phyloP scores from a whole-genome alignment of 129 eudicot genomes.

The Ambrosia artemisiifolia region DNA sequence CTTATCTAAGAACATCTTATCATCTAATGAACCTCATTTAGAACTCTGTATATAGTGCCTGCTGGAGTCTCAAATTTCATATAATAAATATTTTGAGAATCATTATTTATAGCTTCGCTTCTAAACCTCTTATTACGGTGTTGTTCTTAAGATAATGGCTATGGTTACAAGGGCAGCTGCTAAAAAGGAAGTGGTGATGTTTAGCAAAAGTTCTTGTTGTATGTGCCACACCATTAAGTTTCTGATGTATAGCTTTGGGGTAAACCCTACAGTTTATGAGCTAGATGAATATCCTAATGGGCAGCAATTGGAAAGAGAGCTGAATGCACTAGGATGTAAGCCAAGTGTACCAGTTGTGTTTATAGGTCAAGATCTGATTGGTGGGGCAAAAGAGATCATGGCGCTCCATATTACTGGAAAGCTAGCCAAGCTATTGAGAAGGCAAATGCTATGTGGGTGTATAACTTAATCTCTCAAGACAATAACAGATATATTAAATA shows the following conservation, averaged over 20 bases:
- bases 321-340: constrained; percentile 33
- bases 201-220: constrained; percentile 55
- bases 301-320: constrained; percentile 29
- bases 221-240: constrained; percentile 49
- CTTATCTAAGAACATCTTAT: background rate
- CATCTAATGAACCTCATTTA: background rate
- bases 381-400: constrained; percentile 53
- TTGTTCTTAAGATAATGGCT: constrained; percentile 26
- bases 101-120: background rate
- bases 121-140: background rate
- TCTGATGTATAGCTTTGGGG: constrained; percentile 49
- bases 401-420: constrained; percentile 41
- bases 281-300: constrained; percentile 49
- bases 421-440: constrained; percentile 46
- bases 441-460: constrained; percentile 32
- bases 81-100: background rate
- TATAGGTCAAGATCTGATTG: constrained; percentile 38
- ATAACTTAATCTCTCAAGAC: constrained; percentile 1
- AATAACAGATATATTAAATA: constrained; percentile 1
- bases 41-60: background rate
- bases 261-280: constrained; percentile 49
- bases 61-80: background rate
- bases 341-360: constrained; percentile 37
- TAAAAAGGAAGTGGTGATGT: constrained; percentile 56
- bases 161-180: constrained; percentile 29